Evolutionary conservation across 352 stramenopile genomes (phyloP).

Genomic region (Aphanomyces astaci): DNA sequence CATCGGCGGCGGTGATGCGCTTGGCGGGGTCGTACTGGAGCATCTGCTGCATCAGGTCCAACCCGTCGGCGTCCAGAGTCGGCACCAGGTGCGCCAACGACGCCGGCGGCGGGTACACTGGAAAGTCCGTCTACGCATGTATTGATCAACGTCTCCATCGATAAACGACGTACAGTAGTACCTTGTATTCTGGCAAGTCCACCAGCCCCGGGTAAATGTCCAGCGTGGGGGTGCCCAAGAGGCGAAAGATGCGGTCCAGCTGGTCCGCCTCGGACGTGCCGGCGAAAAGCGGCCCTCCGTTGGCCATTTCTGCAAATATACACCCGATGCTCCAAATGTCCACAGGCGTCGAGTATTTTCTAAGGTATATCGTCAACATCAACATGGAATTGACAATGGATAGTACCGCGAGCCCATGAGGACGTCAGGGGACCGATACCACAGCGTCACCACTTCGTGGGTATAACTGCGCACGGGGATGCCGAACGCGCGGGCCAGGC

Average conservation of each 20-base stretch:
- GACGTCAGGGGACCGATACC: conserved; percentile 98
- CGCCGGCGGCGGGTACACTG: conserved; percentile 83
- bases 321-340: conserved; percentile 99
- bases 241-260: conserved; percentile 96
- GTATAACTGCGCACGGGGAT: conserved; percentile 98
- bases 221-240: conserved; percentile 91
- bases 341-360: conserved; percentile 97
- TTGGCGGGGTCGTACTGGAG: conserved; percentile 83
- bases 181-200: conserved; percentile 95
- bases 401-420: conserved; percentile 90
- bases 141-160: too few relatives aligned
- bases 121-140: conserved; percentile 77
- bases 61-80: conserved; percentile 81
- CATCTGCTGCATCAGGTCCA: conserved; percentile 90
- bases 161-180: too few relatives aligned
- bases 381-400: neutral
- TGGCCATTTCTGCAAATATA: conserved; percentile 98
- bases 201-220: conserved; percentile 94
- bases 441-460: conserved; percentile 99
- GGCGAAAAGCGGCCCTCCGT: conserved; percentile 90
- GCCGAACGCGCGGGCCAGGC: conserved; percentile 97
- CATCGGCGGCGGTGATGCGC: conserved; percentile 90
- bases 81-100: conserved; percentile 87
- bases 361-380: conserved; percentile 26
- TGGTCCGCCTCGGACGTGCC: conserved; percentile 96